Base-by-base conservation (phyloP, 345 rosid species). In the Gossypium herbaceum region DNA sequence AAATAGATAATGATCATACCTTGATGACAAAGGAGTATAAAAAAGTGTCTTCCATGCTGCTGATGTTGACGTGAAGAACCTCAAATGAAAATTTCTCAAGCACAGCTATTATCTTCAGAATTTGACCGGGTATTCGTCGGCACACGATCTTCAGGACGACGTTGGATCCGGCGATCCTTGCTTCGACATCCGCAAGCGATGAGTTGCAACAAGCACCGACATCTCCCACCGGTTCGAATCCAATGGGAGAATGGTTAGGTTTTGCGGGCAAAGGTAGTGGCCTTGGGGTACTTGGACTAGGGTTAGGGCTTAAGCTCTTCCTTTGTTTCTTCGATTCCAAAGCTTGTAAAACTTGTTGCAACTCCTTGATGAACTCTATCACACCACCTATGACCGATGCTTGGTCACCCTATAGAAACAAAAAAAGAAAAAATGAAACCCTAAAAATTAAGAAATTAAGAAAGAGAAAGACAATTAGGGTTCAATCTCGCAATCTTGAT, bases 361-460 rank as follows among this genome's bases (percentile, higher is more conserved):
- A 64, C 79, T 94, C 98, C 82, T 92, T 89, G 80, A 94, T 90
- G 75, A 94, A 94, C 68, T 94, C 97, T 65, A 94, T 87, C 50
- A 82, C 98, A 17, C 98, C 98, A 17, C 92, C 98, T 39, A 94
- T 91, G 57, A 94, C 85, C 12, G 98, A 94, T 75, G 98, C 98
- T 88, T 94, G 98, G 69, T 94, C 98, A 74, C 97, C 93, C 39
- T 34, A 34, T 34, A 34, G 3, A 34, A 34, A 34, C 39, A 34
- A 34, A 34, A 34, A 29, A 24, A 20, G 22, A 24, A 27, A 34
- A 34, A 34, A 34, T 34, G 39, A 34, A 34, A 34, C 39, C 98
- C 24, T 55, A 55, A 55, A 34, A 55, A 9, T 17, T 7, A 55
- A 10, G 59, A 19, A 17, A 55, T 55, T 55, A 17, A 55, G 59